phyloP scores from a whole-genome alignment of 208 protist genomes.

The Naegleria lovaniensis region DNA sequence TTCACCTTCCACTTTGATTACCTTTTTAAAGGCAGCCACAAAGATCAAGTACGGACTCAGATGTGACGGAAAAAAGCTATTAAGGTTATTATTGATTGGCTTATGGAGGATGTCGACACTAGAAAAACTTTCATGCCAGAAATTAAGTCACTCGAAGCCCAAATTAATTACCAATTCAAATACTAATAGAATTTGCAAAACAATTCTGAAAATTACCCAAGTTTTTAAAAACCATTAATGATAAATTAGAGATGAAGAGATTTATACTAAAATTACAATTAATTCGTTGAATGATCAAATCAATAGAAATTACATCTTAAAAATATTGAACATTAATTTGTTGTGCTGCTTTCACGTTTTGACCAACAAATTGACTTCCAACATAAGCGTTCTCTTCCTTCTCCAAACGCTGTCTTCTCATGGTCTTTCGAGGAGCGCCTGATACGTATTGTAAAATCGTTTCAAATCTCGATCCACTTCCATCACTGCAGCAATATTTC shows the following conservation, averaged over 20 bases:
- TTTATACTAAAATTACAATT: no score
- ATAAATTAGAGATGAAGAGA: no score
- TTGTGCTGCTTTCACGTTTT: neutral
- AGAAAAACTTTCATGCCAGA: neutral
- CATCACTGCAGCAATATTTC: constrained; percentile 82
- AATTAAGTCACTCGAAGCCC: neutral
- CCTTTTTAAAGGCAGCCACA: neutral
- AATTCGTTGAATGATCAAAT: no score
- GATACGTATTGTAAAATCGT: constrained; percentile 72
- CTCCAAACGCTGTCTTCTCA: neutral
- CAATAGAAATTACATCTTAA: neutral
- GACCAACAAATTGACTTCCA: neutral
- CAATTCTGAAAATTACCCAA: no score
- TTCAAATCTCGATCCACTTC: constrained; percentile 70
- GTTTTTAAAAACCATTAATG: no score
- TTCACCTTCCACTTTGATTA: neutral
- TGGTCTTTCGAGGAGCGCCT: constrained; percentile 58
- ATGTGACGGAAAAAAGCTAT: neutral
- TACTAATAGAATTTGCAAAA: neutral
- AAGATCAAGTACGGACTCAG: neutral
- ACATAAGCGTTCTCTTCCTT: neutral
- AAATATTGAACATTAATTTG: neutral
- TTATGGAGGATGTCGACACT: neutral
- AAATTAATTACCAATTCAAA: neutral
- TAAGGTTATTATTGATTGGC: neutral